Conservation (phyloP, 192 early-diverging fungal genomes). For the Radiomyces spectabilis region DNA sequence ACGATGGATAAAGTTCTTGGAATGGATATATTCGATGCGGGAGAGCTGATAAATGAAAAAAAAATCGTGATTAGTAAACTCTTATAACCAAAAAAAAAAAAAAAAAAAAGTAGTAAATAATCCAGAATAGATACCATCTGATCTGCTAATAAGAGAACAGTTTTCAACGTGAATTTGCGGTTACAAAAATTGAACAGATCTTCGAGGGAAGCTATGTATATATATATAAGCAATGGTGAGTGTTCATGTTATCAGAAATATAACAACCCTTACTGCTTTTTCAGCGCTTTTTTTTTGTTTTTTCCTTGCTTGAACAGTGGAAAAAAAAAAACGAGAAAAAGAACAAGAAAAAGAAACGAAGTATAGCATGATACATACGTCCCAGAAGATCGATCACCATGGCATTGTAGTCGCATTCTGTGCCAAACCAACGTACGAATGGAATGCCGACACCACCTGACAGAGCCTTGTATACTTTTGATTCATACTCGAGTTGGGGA, state of each 20-base stretch:
- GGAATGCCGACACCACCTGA: constrained; percentile 89
- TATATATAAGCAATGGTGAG: not conserved
- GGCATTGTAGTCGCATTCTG: constrained; percentile 75
- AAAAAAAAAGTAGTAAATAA: not conserved
- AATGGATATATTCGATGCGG: constrained; percentile 65
- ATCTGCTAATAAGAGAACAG: constrained; percentile 78
- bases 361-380: too few species aligned
- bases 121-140: constrained; percentile 62
- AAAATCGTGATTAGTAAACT: not conserved
- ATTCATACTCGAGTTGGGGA: constrained; percentile 96
- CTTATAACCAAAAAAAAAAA: not conserved
- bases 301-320: not conserved
- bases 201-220: constrained; percentile 54
- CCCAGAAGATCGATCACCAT: constrained; percentile 88
- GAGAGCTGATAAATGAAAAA: constrained; percentile 33
- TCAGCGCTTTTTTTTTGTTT: not conserved
- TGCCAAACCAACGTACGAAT: constrained; percentile 80
- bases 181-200: constrained; percentile 88
- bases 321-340: not conserved
- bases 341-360: too few species aligned
- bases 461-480: constrained; percentile 90
- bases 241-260: too few species aligned
- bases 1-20: constrained; percentile 86
- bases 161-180: constrained; percentile 84
- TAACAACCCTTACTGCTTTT: too few species aligned